Base-by-base conservation (phyloP, 2,329 filamentous ascomycete genomes). In the Plectosphaerella cucumerina region DNA sequence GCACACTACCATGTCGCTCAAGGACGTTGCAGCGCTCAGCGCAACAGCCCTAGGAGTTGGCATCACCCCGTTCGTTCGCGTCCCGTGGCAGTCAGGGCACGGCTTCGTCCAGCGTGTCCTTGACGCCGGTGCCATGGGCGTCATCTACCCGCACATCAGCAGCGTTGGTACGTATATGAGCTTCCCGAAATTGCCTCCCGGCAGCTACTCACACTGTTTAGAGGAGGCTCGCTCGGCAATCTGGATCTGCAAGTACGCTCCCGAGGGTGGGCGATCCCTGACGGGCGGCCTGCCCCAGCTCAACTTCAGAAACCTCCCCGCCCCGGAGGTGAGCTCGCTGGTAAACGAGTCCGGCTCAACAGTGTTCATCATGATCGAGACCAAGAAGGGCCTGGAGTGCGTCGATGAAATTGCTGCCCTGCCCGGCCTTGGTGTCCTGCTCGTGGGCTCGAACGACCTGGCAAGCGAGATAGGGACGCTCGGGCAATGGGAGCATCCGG, bases 91-190 rank as follows among this genome's bases (percentile, higher is more conserved):
- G 48, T 65, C 62, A 33, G 65, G 61, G 1, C 48, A 59, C 41
- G 64, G 61, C 5, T 63, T 64, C 44, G 56, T 67, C 8, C 61
- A 64, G 44, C 46, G 59, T n/a, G 59, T 65, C 3, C 53, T 68
- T 9, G 66, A 68, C 51, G 58, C 52, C 3, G 64, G 65, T 14
- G 66, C 62, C 10, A 56, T 60, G 55, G 63, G 60, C n/a, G 56
- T 65, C 20, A 55, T 61, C 21, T 54, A 63, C 18, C 62, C 62
- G 5, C 62, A 65, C 55, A 60, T 63, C 41, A 48, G 54, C 20
- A 55, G 45, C 17, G 53, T 53, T 21, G 50, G 58, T 56, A 49
- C 2, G 55, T 49, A 3, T 9, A 17, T 12, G 3, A 4, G 1
- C 8, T 8, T 17, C n/a, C 4, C 6, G 8, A 1, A 9, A 20